Evolutionary conservation across 1,139 yeast genomes (phyloP).

Genomic region (Candida mesenterica): DNA sequence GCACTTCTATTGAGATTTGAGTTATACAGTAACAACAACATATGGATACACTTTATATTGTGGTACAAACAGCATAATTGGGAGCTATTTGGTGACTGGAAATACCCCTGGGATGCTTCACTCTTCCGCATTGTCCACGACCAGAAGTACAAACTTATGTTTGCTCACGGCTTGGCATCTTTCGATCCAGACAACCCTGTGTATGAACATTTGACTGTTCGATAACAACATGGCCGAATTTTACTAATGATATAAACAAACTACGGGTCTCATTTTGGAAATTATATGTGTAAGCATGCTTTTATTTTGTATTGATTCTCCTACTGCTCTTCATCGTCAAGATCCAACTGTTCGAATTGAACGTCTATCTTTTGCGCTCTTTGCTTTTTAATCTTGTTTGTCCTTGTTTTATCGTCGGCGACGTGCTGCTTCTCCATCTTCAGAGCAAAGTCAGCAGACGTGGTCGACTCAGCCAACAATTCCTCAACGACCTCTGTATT

Average conservation of each 20-base stretch:
- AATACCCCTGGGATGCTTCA: conserved; percentile 14
- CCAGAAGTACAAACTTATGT: conserved; percentile 6
- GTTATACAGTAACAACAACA: conserved; percentile 17
- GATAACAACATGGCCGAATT: too few species aligned
- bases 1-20: conserved; percentile 22
- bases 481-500: conserved; percentile 9
- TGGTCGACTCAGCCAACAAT: conserved; percentile 7
- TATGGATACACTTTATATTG: conserved; percentile 28
- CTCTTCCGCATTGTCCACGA: conserved; percentile 13
- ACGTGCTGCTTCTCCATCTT: conserved; percentile 14
- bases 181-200: conserved; percentile 9
- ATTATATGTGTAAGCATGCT: too few species aligned
- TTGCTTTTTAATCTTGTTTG: conserved; percentile 16
- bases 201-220: too few species aligned
- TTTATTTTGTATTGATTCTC: too few species aligned
- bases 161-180: conserved; percentile 4
- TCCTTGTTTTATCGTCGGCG: conserved; percentile 15
- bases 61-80: conserved; percentile 22
- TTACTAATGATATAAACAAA: too few species aligned
- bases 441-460: conserved; percentile 12
- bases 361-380: conserved; percentile 15
- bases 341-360: conserved; percentile 13
- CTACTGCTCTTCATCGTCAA: conserved; percentile 5
- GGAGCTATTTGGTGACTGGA: conserved; percentile 19
- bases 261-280: too few species aligned